Evolutionary conservation across 2,329 filamentous ascomycete species (phyloP).

Genomic region (Alternaria sp.): DNA sequence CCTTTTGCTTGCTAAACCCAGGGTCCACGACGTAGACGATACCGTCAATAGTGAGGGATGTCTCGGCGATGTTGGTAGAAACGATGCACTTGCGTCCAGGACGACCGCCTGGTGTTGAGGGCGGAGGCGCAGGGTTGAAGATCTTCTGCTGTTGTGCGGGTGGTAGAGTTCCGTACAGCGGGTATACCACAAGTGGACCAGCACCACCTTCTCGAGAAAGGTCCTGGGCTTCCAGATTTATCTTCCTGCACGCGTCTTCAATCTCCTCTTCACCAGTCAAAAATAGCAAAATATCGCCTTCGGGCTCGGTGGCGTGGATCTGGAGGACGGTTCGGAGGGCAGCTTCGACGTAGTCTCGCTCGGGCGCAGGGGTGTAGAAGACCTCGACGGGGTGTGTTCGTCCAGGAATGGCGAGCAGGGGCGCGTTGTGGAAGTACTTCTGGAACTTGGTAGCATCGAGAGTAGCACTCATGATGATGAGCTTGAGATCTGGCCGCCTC

Average conservation of each 20-base stretch:
- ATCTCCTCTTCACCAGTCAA: constrained; percentile 98
- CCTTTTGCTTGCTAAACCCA: constrained; percentile 99
- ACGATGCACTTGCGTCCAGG: constrained; percentile 95
- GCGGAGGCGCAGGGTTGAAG: constrained; percentile 84
- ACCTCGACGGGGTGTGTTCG: constrained; percentile 97
- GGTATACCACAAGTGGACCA: constrained; percentile 88
- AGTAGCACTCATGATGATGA: constrained; percentile 96
- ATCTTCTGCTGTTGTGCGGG: constrained; percentile 94
- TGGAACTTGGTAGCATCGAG: constrained; percentile 98
- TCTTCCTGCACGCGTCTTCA: constrained; percentile 93
- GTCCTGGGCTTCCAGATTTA: constrained; percentile 88
- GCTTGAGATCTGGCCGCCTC: constrained; percentile 83
- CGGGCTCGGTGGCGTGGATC: constrained; percentile 90
- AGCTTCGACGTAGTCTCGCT: constrained; percentile 95
- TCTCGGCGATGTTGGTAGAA: constrained; percentile 98
- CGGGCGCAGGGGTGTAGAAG: constrained; percentile 96
- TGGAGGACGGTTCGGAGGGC: constrained; percentile 93
- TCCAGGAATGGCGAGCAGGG: constrained; percentile 90
- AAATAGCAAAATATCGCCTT: constrained; percentile 94
- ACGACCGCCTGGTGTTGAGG: constrained; percentile 76
- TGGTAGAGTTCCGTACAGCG: constrained; percentile 91
- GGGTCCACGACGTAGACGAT: constrained; percentile 99
- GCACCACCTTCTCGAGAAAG: constrained; percentile 90
- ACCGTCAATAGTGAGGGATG: constrained; percentile 95
- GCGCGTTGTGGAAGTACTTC: constrained; percentile 93